These are phyloP conservation scores for Lunularia cruciata DNA, from an alignment of 225 moss, liverwort and hornwort genomes.

Conservation along the genomic window DNA sequence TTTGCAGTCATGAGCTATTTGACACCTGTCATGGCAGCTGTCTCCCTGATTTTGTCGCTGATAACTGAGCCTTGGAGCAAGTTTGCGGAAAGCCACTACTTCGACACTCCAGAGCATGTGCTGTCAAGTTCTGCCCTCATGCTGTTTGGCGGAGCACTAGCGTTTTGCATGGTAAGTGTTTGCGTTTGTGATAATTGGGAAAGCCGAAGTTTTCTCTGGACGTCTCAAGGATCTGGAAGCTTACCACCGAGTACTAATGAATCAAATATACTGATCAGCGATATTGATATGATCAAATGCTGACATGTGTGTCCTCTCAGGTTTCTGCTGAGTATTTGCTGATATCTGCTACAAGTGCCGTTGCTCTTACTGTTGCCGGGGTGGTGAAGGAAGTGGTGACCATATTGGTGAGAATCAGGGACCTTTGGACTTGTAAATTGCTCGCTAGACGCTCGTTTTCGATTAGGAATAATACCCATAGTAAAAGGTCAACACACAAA, in stretches of 20 bases:
- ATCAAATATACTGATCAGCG: no score
- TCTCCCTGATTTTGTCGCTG: conserved; percentile 68
- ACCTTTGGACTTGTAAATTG: no score
- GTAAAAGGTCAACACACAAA: no score
- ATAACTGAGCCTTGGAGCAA: conserved; percentile 74
- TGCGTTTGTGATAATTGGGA: background rate
- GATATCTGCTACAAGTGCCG: conserved; percentile 88
- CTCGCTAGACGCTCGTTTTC: no score
- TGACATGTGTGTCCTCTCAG: conserved; percentile 46
- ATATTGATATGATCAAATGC: no score
- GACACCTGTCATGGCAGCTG: conserved; percentile 87
- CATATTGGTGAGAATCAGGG: conserved; percentile 62
- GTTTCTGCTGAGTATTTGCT: conserved; percentile 93
- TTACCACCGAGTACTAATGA: no score
- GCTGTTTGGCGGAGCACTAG: conserved; percentile 91
- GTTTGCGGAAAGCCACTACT: conserved; percentile 62
- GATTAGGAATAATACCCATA: no score
- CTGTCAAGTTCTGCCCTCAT: conserved; percentile 83
- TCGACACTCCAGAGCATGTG: conserved; percentile 66
- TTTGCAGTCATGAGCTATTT: conserved; percentile 90
- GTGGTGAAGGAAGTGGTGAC: conserved; percentile 92
- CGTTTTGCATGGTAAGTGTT: conserved; percentile 82
- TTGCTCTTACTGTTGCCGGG: conserved; percentile 89
- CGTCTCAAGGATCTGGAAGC: no score
- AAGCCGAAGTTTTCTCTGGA: background rate